Base-by-base conservation (phyloP, 2,329 filamentous ascomycete species). In the Neurospora sp. region DNA sequence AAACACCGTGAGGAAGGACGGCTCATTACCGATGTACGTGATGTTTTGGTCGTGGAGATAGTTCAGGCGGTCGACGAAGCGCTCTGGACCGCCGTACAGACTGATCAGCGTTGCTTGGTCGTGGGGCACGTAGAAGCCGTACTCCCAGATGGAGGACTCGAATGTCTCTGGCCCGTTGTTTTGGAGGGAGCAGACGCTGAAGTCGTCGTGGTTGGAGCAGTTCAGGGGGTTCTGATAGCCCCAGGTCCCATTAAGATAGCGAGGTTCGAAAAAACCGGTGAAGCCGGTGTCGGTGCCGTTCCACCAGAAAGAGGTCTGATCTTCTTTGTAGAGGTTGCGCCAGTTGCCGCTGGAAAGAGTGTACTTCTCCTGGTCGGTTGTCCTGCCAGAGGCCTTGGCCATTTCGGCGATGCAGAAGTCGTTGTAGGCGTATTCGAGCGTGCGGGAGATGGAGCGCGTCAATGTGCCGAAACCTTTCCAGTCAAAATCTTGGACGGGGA, bases 371-470 rank as follows among this genome's bases (percentile, higher is more conserved):
- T 83, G 81, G 67, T 91, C 90, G 0, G 77, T 79, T 2, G 81
- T 80, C 13, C 86, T 82, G 1, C 86, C 87, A 46, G 91, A 77
- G 0, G 80, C 82, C 10, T 83, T 82, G 0, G 90, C 90, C 70
- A 93, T 86, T 66, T 87, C 82, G 0, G 88, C 83, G 69, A 92
- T 89, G 73, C 87, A 88, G 75, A 88, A 94, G 79, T 93, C 91
- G 73, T 93, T 88, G 78, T 93, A 93, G 7, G 89, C 87, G 77
- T 94, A 94, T 77, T 93, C 91, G 0, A 93, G 85, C 0, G 91
- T 93, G 8, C 91, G 84, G 1, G 89, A 92, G 36, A 93, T 85
- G 72, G 86, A 90, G 7, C 91, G 84, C 0, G 91, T 93, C 77
- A 91, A 85, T 0, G 88, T 87, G 0, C 91, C 91, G n/a, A 87